Base-by-base conservation (phyloP, 805 yeast species). In the Scheffersomyces ergatensis region DNA sequence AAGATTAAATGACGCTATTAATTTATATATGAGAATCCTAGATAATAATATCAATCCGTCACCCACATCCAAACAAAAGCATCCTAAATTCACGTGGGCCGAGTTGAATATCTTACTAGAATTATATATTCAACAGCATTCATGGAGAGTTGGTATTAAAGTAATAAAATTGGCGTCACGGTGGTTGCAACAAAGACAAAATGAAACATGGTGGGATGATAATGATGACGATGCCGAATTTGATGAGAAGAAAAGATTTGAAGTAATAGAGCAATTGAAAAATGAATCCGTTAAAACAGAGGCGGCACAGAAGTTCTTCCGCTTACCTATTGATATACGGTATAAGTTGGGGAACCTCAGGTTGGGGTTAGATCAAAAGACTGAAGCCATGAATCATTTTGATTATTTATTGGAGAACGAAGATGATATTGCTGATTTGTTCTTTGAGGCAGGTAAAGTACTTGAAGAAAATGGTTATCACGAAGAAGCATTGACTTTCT, bases 251-350 rank as follows among this genome's bases (percentile, higher is more conserved):
- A 66, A 95, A 46, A 66, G 92, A 45, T 61, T 65, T 27, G 75
- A 44, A 18, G 36, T 46, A 4, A 19, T 59, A 4, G 47, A 47
- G 5, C 37, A 41, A 47, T 63, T 27, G 71, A 18, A 25, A 13
- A 41, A 36, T 17, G 42, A 38, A 2, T 34, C 30, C 4, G 39
- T 37, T 1, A 16, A 44, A 26, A 37, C 37, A 37, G 40, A 47
- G 27, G 54, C 58, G 12, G 44, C 43, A 44, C 43, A 43, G 24
- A 55, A 53, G 33, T 45, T 42, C 13, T 78, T 62, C 49, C 60
- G 72, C 7, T 62, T 93, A 16, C 98, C 98, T 1, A 80, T 90
- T 35, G 98, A 92, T 65, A 86, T 93, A 19, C 65, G 98, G 40
- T 82, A 81, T 23, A 87, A 93, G 59, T 58, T 93, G 18, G 95